These are phyloP conservation scores for Chaetomium tenue DNA, from an alignment of 495 filamentous ascomycete species.

Conservation along the genomic window DNA sequence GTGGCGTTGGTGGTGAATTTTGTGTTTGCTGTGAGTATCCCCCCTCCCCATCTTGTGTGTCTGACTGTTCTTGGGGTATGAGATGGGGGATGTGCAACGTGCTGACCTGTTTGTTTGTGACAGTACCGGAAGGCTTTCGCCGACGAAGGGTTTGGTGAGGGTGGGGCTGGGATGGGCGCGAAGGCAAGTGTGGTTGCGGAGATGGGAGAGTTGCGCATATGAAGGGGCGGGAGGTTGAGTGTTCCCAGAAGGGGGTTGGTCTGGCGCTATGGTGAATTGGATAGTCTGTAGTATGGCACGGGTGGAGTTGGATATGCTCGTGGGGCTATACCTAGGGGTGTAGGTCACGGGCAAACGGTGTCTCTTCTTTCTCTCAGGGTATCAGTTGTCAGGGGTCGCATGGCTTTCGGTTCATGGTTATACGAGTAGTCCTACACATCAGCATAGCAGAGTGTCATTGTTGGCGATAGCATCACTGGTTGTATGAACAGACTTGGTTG, in stretches of 20 bases:
- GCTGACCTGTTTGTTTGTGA: not conserved
- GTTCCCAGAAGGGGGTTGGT: not conserved
- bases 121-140: slow-evolving; percentile 14
- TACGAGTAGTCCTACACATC: not conserved
- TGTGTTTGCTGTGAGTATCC: slow-evolving; percentile 58
- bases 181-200: slow-evolving; percentile 4
- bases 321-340: not conserved
- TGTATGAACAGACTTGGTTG: not conserved
- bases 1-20: slow-evolving; percentile 84
- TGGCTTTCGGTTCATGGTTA: not conserved
- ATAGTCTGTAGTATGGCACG: not conserved
- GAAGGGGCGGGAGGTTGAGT: slow-evolving; percentile 2
- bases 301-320: not conserved
- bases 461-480: slow-evolving; percentile 6
- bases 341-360: not conserved
- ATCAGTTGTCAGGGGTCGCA: not conserved
- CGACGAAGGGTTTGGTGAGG: not conserved
- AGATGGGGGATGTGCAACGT: not conserved
- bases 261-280: not conserved
- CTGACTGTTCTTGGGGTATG: not conserved
- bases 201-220: slow-evolving; percentile 16
- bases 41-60: not conserved
- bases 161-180: not conserved
- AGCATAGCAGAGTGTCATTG: slow-evolving; percentile 1
- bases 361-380: not conserved